Base-by-base conservation (phyloP, 1,284 basidiomycete genomes). In the Trametes versicolor region DNA sequence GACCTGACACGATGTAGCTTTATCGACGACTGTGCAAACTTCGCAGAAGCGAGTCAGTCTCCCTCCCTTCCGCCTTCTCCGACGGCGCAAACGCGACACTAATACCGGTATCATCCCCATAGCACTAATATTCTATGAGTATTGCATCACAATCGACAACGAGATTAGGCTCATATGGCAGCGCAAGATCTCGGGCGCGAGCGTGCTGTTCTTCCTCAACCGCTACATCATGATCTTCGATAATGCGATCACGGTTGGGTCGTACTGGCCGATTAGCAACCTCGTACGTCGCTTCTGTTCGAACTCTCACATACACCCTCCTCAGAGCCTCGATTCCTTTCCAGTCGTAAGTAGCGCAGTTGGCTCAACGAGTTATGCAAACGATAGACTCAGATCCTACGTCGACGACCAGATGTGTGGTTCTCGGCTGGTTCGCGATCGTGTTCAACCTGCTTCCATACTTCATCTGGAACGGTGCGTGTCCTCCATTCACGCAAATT, bases 171-270 rank as follows among this genome's bases (percentile, higher is more conserved):
- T 60, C 17, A 37, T 60, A 10, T 60, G 58, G 58, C 39, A 50
- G 29, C 39, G 51, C 10, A 60, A 60, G n/a, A 13, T 48, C 39
- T 53, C 58, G 1, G 58, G 58, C 19, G 58, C 58, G 25, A 52
- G 32, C 39, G 51, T 60, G 10, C 17, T 60, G 8, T 53, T 60
- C 43, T 43, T 53, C 25, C 39, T 60, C 5, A 60, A 52, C 50
- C 58, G 58, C 29, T 60, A 60, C 43, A 51, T 45, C 27, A 59
- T 59, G 58, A 23, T 59, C 19, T 41, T 59, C 48, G 48, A 51
- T 1, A 57, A 57, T 13, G 55, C 43, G n/a, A 48, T 57, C 55
- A 57, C 55, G 6, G 29, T 57, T 32, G 55, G 45, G 27, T 57
- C 55, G 12, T 25, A 36, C 43, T 34, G n/a, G 43, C 32, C 55